A percentile compares a stretch with the other conserved stretches of the same genome.
Evolutionary conservation across 306 rosid species (phyloP).

Genomic region (Pterocarpus macrocarpus): DNA sequence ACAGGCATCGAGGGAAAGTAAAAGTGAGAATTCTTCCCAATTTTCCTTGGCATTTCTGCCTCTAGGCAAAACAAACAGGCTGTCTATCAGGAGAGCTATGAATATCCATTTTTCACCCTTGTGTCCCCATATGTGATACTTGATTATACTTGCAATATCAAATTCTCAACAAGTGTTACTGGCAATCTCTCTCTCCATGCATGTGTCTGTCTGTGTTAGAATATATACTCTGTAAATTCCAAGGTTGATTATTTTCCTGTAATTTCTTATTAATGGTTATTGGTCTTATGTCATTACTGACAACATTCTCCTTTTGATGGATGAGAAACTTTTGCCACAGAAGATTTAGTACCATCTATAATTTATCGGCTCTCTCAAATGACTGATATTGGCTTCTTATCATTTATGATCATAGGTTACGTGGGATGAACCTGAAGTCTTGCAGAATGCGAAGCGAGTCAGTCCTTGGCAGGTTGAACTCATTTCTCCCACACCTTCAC

Average conservation of each 20-base stretch:
- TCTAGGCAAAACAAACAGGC: not conserved
- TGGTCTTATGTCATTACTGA: not conserved
- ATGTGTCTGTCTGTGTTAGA: not conserved
- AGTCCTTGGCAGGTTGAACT: constrained; percentile 77
- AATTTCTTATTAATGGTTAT: not conserved
- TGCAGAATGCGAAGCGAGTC: constrained; percentile 62
- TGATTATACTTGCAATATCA: constrained; percentile 11
- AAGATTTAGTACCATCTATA: not conserved
- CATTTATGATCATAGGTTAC: constrained; percentile 50
- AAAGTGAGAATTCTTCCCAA: not conserved
- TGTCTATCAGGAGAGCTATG: not conserved
- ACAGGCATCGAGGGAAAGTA: not conserved
- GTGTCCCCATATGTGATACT: not conserved
- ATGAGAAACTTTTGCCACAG: constrained; percentile 2
- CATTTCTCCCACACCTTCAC: constrained; percentile 45
- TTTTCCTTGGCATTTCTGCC: not conserved
- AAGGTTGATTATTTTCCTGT: not conserved
- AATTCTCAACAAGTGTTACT: not conserved
- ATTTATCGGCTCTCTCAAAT: constrained; percentile 13
- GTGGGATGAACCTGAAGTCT: constrained; percentile 74
- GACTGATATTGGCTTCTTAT: constrained; percentile 10
- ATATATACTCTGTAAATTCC: not conserved
- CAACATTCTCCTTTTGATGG: not conserved
- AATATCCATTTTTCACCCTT: not conserved
- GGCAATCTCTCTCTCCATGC: not conserved